Base-by-base conservation (phyloP, 306 rosid genomes). In the Citrullus mucosospermus region DNA sequence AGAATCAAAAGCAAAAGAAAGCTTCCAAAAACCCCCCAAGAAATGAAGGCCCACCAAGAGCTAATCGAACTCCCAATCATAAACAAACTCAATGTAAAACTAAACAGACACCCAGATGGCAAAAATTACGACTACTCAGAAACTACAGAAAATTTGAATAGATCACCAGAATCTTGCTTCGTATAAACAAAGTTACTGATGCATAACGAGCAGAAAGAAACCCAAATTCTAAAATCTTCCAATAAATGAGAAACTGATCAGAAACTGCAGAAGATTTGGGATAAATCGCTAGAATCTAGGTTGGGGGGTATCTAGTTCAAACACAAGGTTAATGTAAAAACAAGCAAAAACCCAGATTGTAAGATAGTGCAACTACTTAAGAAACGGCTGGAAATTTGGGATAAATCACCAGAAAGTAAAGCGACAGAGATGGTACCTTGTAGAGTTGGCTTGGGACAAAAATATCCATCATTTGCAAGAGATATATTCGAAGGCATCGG, bases 401-500 rank as follows among this genome's bases (percentile, higher is more conserved):
- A 18, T 14, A n/a, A 71, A 56, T 6, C 36, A 71, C 22, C 20
- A 73, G 59, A 51, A 73, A 15, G 8, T 4, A 46, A n/a, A 72
- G 28, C 15, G 6, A 51, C 18, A 78, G n/a, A 11, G 38, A 17
- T 6, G 36, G 38, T 61, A 95, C 98, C 99, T 85, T 32, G 85
- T 79, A 74, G 38, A n/a, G 48, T n/a, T 20, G 92, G 38, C 30
- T 63, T 79, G 0, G 80, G 75, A 66, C 99, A 96, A 66, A 70
- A 18, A 67, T 80, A 96, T 0, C 99, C 99, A 80, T 93, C 96
- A 76, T 91, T 91, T 4, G 87, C 98, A 75, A 96, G 86, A 3
- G 88, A 67, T 66, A 96, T 86, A 69, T 89, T 90, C 0, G 78
- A 32, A 3, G 99, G 99, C 89, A 96, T 43, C 0, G 99, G 98